These are phyloP conservation scores for Podaxis sp. DNA, from an alignment of 768 basidiomycete genomes.

Conservation along the genomic window DNA sequence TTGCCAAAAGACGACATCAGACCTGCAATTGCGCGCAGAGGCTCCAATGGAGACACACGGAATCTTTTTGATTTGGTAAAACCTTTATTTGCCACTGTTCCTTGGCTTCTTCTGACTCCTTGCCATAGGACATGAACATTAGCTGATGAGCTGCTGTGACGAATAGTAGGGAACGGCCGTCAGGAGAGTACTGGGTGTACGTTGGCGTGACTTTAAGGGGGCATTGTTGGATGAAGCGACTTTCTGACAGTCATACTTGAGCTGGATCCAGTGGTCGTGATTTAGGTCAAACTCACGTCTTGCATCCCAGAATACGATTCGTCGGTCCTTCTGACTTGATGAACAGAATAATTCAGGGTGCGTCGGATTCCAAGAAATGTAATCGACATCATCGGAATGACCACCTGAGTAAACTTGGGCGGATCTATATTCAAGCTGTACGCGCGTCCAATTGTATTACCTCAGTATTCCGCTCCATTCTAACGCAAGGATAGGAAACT, in stretches of 20 bases:
- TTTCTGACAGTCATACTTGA: conserved; percentile 45
- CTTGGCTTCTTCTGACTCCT: conserved; percentile 47
- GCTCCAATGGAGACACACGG: conserved; percentile 28
- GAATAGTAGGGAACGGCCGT: conserved; percentile 65
- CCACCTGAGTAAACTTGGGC: conserved; percentile 67
- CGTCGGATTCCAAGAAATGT: conserved; percentile 82
- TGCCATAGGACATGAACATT: conserved; percentile 58
- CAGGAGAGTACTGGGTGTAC: conserved; percentile 69
- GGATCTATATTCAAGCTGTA: conserved; percentile 68
- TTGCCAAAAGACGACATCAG: conserved; percentile 24
- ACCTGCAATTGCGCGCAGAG: background rate
- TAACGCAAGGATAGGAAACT: conserved; percentile 22
- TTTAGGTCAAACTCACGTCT: conserved; percentile 51
- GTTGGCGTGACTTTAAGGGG: conserved; percentile 58
- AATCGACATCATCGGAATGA: conserved; percentile 78
- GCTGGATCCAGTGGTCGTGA: background rate
- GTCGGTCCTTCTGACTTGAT: conserved; percentile 71
- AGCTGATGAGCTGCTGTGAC: conserved; percentile 59
- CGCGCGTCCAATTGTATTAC: background rate
- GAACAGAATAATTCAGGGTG: conserved; percentile 83
- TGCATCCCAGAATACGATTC: conserved; percentile 83
- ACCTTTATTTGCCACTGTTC: conserved; percentile 34
- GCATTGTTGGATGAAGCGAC: conserved; percentile 61
- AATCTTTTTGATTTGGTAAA: conserved; percentile 45
- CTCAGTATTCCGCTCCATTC: background rate